phyloP scores from a whole-genome alignment of 108 stramenopile genomes.

The Aureococcus anophagefferens region DNA sequence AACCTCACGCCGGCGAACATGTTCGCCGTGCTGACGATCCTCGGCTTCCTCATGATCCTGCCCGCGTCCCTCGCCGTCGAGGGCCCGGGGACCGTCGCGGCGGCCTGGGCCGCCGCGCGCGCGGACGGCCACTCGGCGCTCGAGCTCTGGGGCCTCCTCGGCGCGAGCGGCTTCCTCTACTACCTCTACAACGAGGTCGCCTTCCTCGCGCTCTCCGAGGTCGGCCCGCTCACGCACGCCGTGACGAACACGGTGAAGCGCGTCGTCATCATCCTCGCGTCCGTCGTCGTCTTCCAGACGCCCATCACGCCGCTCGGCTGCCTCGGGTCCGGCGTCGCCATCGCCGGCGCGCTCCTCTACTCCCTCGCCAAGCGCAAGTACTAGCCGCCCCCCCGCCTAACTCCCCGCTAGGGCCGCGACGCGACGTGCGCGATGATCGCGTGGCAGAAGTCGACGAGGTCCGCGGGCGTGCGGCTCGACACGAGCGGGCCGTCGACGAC shows the following conservation, averaged over 20 bases:
- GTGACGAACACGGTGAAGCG: slow-evolving; percentile 95
- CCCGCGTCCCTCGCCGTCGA: slow-evolving; percentile 62
- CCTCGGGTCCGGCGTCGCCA: slow-evolving; percentile 64
- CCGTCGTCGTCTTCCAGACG: slow-evolving; percentile 77
- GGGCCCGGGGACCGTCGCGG: slow-evolving; percentile 33
- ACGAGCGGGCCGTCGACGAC: not conserved
- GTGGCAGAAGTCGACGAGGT: not conserved
- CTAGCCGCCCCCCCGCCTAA: not conserved
- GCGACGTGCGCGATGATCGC: not conserved
- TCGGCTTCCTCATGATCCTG: slow-evolving; percentile 58
- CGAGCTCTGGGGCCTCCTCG: slow-evolving; percentile 64
- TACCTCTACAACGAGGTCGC: slow-evolving; percentile 90
- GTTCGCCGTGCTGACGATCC: slow-evolving; percentile 77
- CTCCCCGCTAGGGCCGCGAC: too few relatives aligned
- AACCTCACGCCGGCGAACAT: slow-evolving; percentile 57
- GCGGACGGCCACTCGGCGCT: slow-evolving; percentile 42
- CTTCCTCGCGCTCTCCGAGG: slow-evolving; percentile 72
- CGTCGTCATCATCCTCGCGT: slow-evolving; percentile 87
- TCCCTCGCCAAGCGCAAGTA: slow-evolving; percentile 47
- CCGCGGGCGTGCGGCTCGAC: not conserved
- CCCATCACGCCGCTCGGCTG: slow-evolving; percentile 62
- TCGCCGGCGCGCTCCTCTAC: slow-evolving; percentile 68
- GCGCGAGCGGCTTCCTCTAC: slow-evolving; percentile 4
- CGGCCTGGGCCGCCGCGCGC: slow-evolving; percentile 19
- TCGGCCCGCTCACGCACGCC: slow-evolving; percentile 84